These are phyloP conservation scores for Moelleriella libera DNA, from an alignment of 2,329 filamentous ascomycete genomes.

Conservation along the genomic window DNA sequence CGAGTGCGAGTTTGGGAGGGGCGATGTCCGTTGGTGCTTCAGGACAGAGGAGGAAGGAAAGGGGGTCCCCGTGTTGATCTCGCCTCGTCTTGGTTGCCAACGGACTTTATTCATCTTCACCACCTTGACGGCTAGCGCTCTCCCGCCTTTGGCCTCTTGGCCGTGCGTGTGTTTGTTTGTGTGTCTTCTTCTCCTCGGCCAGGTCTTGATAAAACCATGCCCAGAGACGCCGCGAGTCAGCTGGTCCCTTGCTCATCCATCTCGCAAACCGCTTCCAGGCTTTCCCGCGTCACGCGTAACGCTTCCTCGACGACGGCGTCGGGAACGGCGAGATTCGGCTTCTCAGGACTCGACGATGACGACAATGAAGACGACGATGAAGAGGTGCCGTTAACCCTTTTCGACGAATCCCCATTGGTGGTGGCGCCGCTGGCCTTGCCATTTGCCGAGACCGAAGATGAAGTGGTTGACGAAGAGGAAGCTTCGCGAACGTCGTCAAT, in stretches of 20 bases:
- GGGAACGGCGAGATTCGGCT: slow-evolving; percentile 38
- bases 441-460: slow-evolving; percentile 14
- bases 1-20: too few species aligned
- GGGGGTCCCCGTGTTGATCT: too few species aligned
- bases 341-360: slow-evolving; percentile 8
- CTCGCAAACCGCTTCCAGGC: slow-evolving; percentile 35
- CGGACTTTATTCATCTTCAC: too few species aligned
- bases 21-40: too few species aligned
- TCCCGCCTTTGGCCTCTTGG: too few species aligned
- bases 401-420: slow-evolving; percentile 15
- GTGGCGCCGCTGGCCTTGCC: slow-evolving; percentile 13
- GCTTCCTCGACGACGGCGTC: slow-evolving; percentile 46
- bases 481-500: slow-evolving; percentile 47
- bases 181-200: too few species aligned
- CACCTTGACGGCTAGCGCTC: too few species aligned
- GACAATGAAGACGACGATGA: slow-evolving; percentile 2
- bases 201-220: too few species aligned
- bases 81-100: too few species aligned
- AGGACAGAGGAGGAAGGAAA: too few species aligned
- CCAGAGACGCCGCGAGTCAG: slow-evolving; percentile 1
- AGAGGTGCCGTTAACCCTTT: slow-evolving; percentile 11
- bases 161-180: too few species aligned
- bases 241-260: slow-evolving; percentile 15
- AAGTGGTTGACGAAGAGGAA: slow-evolving; percentile 14
- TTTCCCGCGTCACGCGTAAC: slow-evolving; percentile 43